These are phyloP conservation scores for Camellia granthamiana DNA, from an alignment of 148 eudicot species.

Conservation along the genomic window DNA sequence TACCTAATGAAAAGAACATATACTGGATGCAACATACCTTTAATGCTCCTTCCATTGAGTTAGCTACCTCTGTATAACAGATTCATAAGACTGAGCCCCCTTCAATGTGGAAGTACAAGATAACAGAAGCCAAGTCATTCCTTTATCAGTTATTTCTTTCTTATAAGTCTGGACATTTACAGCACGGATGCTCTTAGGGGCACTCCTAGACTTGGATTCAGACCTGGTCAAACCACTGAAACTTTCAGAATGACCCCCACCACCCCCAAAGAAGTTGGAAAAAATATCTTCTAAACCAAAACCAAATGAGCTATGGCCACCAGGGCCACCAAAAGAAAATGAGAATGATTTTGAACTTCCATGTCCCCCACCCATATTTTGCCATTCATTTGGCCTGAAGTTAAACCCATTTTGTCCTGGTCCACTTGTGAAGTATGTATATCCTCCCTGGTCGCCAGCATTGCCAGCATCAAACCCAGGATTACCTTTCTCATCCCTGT, in stretches of 20 bases:
- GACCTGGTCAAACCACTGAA: constrained; percentile 23
- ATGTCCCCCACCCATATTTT: constrained; percentile 62
- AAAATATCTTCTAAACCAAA: constrained; percentile 43
- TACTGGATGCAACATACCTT: constrained; percentile 37
- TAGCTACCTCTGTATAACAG: constrained; percentile 54
- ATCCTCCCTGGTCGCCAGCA: too few relatives aligned
- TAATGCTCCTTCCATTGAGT: constrained; percentile 68
- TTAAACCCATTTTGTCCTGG: too few relatives aligned
- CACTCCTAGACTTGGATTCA: constrained; percentile 35
- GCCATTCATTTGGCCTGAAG: too few relatives aligned
- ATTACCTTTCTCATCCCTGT: too few relatives aligned
- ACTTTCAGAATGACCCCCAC: too few relatives aligned
- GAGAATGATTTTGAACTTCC: constrained; percentile 69
- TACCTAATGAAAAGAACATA: not conserved
- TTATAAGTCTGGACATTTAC: constrained; percentile 52
- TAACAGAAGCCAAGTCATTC: constrained; percentile 75
- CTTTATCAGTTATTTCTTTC: constrained; percentile 72
- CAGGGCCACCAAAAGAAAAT: constrained; percentile 83
- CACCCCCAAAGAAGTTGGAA: too few relatives aligned
- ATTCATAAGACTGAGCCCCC: constrained; percentile 46
- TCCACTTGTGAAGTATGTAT: too few relatives aligned
- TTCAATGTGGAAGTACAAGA: constrained; percentile 46
- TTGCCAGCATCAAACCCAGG: too few relatives aligned
- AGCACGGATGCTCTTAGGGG: constrained; percentile 42
- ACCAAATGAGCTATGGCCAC: constrained; percentile 56